A percentile compares a stretch with the other conserved stretches of the same genome.
These are phyloP conservation scores for Juglanconis oblonga DNA, from an alignment of 2,329 filamentous ascomycete species.

Conservation along the genomic window DNA sequence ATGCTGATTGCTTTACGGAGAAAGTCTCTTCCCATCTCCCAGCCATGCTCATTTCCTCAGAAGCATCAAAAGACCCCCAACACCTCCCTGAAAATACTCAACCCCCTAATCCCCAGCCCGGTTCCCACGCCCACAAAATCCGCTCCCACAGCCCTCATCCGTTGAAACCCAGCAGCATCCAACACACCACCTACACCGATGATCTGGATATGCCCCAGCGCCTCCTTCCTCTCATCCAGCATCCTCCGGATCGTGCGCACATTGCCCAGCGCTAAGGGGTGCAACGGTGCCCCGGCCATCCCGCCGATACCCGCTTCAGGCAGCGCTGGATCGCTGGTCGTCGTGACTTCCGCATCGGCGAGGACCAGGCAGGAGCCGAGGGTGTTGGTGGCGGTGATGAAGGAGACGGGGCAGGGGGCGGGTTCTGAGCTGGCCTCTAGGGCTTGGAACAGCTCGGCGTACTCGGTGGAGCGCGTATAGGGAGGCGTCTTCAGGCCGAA, in stretches of 20 bases:
- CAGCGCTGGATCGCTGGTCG: constrained; percentile 42
- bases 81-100: constrained; percentile 62
- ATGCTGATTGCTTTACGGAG: too few relatives aligned
- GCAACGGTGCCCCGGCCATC: constrained; percentile 68
- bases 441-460: constrained; percentile 51
- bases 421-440: constrained; percentile 35
- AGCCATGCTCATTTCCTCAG: too few relatives aligned
- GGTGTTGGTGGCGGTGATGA: constrained; percentile 72
- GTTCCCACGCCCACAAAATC: constrained; percentile 67
- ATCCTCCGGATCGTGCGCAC: constrained; percentile 63
- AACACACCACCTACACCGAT: constrained; percentile 73
- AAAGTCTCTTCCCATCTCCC: too few relatives aligned
- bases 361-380: constrained; percentile 67
- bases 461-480: constrained; percentile 69
- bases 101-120: constrained; percentile 61
- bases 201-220: constrained; percentile 54
- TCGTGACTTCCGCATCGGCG: constrained; percentile 18
- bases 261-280: constrained; percentile 73
- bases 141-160: constrained; percentile 68
- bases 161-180: constrained; percentile 57
- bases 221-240: constrained; percentile 46
- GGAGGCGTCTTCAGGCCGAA: constrained; percentile 72
- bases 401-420: constrained; percentile 48
- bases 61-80: constrained; percentile 14
- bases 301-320: constrained; percentile 63